Evolutionary conservation across 164 flowering plant species (phyloP), one percentile per base, ranked within the genome.

Genomic region (Protea cynaroides): DNA sequence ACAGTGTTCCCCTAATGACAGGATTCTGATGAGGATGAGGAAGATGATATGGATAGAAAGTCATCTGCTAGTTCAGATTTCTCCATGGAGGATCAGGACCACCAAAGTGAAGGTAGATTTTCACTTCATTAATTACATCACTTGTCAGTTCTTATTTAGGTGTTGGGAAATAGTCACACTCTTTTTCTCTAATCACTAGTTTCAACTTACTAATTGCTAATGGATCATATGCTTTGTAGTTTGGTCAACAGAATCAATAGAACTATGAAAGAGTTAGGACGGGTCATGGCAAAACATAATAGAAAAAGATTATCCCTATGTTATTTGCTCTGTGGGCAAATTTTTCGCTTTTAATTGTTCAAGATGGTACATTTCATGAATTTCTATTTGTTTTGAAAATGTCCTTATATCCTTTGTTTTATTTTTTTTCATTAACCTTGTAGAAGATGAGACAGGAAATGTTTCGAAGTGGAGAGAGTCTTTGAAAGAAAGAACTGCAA

Each of bases 401-500:
- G 66, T 1, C 47, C 19, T 37, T 70, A 18, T 56, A 14, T 65
- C 11, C 25, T 49, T 50, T 56, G 63, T 15, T 64, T 13, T 40
- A 43, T 17, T 47, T 15, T 23, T 65, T 34, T 54, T 69, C 8
- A 17, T 63, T 68, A 47, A 36, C 36, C 29, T 70, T 22, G 19
- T 53, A 80, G 89, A 74, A 44, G 82, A 83, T 69, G 85, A 71
- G 64, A 67, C 76, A 77, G 95, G 89, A 61, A 86, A 84, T 71
- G 75, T 74, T 68, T 81, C 97, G 59, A 91, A 78, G 70, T 91
- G 96, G 93, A 88, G 83, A 73, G 96, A 86, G 54, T 74, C 87
- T 21, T 73, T 91, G 82, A 37, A 72, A 36, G 80, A 81, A 54
- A 81, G 83, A 67, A 75, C 84, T 24, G 19, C 58, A 9, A 71